Conservation (phyloP, 2,329 filamentous ascomycete genomes). For the Botryotinia narcissicola region DNA sequence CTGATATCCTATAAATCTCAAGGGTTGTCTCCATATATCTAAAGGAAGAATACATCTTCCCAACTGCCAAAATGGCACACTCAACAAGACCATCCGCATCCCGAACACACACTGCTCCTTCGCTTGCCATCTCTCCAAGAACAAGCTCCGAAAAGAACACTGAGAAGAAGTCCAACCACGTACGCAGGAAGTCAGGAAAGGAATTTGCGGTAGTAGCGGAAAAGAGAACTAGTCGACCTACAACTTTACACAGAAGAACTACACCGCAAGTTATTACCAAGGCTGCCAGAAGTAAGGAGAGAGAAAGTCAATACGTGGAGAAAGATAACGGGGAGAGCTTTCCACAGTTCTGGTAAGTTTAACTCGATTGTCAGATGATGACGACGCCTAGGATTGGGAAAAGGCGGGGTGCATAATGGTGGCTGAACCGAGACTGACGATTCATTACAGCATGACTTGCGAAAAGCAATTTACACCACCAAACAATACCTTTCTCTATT, state of each 20-base stretch:
- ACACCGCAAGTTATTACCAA: constrained; percentile 31
- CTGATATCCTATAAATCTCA: neutral
- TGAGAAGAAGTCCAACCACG: constrained; percentile 21
- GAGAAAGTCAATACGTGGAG: constrained; percentile 27
- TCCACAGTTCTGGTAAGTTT: constrained; percentile 59
- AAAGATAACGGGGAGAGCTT: constrained; percentile 59
- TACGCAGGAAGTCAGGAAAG: constrained; percentile 33
- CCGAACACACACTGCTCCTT: constrained; percentile 25
- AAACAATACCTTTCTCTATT: constrained; percentile 59
- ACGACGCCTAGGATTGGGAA: constrained; percentile 35
- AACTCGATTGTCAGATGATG: constrained; percentile 9
- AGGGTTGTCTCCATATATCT: neutral
- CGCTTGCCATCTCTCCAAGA: constrained; percentile 29
- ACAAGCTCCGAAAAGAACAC: constrained; percentile 26
- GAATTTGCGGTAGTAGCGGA: constrained; percentile 27
- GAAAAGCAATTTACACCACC: constrained; percentile 63
- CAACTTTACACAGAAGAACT: constrained; percentile 25
- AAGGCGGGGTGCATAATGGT: constrained; percentile 31
- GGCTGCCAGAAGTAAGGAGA: constrained; percentile 21
- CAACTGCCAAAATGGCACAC: constrained; percentile 31
- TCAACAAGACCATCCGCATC: constrained; percentile 31
- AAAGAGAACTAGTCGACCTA: constrained; percentile 30
- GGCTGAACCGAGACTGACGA: constrained; percentile 28
- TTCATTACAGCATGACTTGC: constrained; percentile 56
- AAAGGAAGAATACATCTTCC: constrained; percentile 8